Base-by-base conservation (phyloP, 1,139 yeast species). In the Geotrichum fermentans region DNA sequence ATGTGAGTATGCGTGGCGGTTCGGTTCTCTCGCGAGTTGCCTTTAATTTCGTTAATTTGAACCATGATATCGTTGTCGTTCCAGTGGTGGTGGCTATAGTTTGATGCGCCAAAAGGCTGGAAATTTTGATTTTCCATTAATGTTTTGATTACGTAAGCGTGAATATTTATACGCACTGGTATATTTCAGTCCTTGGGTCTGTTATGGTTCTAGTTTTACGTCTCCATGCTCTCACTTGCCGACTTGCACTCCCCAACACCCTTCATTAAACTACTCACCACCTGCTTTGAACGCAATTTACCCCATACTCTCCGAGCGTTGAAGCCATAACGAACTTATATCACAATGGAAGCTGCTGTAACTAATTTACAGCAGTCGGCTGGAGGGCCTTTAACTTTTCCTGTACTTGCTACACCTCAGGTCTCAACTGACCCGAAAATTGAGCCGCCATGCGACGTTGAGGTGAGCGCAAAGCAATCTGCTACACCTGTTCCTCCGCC, bases 1-100 rank as follows among this genome's bases (percentile, higher is more conserved):
- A 92, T 92, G 66, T 92, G 98, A 5, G 97, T 89, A 65, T 92
- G 98, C 11, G 98, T 95, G 1, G 97, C 96, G 1, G 97, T 90
- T 61, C 98, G 78, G 55, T 78, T 76, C 54, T 83, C 87, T 52
- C 84, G 74, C 36, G 71, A 62, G 22, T 73, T 73, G 47, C 84
- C 86, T 60, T 83, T 84, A 47, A 86, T 87, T 68, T 88, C 96
- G 68, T 77, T 81, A 61, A 89, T 85, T 66, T 83, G 86, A 43
- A 86, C 95, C 95, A 87, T 87, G 22, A 24, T 42, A 16, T 26
- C 20, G 20, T 22, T 24, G 28, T 6, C 28, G 28, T 24, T 36
- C 14, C 17, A 34, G 24, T 18, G 29, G n/a, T 22, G 20, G 36
- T 33, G 4, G 18, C 11, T 18, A 11, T 33, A 21, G 36, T 18